Evolutionary conservation across 192 early-diverging fungal genomes (phyloP), one percentile per base, ranked within the genome.

Genomic region (Rhizophlyctis rosea): DNA sequence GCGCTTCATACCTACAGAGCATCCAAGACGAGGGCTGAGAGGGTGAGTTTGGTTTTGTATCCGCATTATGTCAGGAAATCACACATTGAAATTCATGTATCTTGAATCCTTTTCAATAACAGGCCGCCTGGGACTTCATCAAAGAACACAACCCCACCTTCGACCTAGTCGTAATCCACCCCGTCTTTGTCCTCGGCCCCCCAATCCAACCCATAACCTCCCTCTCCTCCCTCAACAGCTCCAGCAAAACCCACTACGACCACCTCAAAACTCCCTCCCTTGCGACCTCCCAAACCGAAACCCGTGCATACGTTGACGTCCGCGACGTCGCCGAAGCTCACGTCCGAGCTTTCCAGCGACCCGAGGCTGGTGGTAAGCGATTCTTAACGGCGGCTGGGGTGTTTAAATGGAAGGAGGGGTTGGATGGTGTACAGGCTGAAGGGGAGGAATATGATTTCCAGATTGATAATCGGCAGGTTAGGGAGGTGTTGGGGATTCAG

Each of bases 251-350:
- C 16, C 14, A n/a, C 24, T 54, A 21, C 52, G 29, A 25, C 24
- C 24, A 54, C 36, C 28, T 34, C 18, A 49, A 34, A 50, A n/a
- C n/a, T n/a, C n/a, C n/a, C n/a, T n/a, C n/a, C n/a, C n/a, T n/a
- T 25, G 35, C 2, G 44, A 25, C 51, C 50, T n/a, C 55, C 52
- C 67, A 59, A 54, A 7, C n/a, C n/a, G n/a, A n/a, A n/a, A n/a
- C n/a, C n/a, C n/a, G n/a, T n/a, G n/a, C n/a, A n/a, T n/a, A 34
- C 60, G 65, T 69, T 16, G 72, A 74, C 61, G 72, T 74, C 25
- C 61, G 72, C 18, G 72, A 74, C 55, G 62, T 74, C 31, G 72
- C 72, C 7, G 21, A 25, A 1, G 72, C 72, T 3, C 72, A 74
- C 47, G 57, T 61, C 5, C 34, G 53, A 9, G 72, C 72, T 18